These are phyloP conservation scores for Lodderomyces beijingensis DNA, from an alignment of 1,139 yeast species.

Conservation along the genomic window DNA sequence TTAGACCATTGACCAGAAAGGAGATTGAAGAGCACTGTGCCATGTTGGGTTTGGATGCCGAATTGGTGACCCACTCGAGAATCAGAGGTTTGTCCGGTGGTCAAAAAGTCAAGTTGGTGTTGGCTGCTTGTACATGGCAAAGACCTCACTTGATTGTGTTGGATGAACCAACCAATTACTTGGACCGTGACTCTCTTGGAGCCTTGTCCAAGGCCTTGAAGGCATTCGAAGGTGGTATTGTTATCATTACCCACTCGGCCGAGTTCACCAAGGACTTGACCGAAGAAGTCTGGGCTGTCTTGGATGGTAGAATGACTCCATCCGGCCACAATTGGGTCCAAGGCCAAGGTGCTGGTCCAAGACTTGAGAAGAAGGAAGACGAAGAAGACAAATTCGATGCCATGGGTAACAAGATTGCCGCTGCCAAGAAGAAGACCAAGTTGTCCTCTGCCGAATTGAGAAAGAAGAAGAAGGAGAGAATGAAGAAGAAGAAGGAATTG, in stretches of 20 bases:
- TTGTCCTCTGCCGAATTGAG: constrained; percentile 98
- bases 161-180: constrained; percentile 98
- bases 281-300: constrained; percentile 99
- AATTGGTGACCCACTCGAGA: constrained; percentile 98
- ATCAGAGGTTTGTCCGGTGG: constrained; percentile 99
- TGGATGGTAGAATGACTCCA: constrained; percentile 98
- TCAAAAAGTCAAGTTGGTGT: constrained; percentile 98
- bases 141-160: constrained; percentile 99
- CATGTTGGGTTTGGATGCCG: constrained; percentile 98
- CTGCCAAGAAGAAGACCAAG: constrained; percentile 95
- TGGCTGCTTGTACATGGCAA: constrained; percentile 99
- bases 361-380: constrained; percentile 91
- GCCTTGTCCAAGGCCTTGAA: constrained; percentile 98
- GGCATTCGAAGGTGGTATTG: constrained; percentile 99
- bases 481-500: constrained; percentile 99
- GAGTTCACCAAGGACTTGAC: constrained; percentile 98
- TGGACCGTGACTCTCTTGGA: constrained; percentile 99
- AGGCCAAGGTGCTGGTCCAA: constrained; percentile 99
- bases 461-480: constrained; percentile 99
- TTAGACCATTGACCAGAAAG: constrained; percentile 99
- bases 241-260: constrained; percentile 99
- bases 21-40: constrained; percentile 99
- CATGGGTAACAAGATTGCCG: constrained; percentile 98
- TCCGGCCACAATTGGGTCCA: constrained; percentile 99
- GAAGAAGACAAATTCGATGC: constrained; percentile 99